These are phyloP conservation scores for Globisporangium yorkense DNA, from an alignment of 352 stramenopile genomes.

Conservation along the genomic window DNA sequence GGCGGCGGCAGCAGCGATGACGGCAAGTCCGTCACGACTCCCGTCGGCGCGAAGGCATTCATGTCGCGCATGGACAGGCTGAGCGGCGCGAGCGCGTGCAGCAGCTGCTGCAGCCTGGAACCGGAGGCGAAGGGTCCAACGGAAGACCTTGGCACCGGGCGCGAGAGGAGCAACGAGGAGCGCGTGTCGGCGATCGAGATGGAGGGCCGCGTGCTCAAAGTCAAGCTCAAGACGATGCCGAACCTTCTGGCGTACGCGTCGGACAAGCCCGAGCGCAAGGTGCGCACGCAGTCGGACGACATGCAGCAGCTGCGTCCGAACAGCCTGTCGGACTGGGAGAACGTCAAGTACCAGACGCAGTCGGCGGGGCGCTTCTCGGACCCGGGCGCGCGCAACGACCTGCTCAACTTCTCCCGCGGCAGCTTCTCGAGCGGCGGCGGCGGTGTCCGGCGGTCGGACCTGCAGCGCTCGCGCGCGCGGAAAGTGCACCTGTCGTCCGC, in stretches of 20 bases:
- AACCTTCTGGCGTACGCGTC: conserved; percentile 51
- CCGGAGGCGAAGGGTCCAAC: conserved; percentile 9
- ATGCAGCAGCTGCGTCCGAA: conserved; percentile 7
- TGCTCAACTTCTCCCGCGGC: conserved; percentile 60
- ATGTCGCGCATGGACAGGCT: conserved; percentile 22
- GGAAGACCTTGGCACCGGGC: conserved; percentile 9
- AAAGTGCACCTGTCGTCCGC: conserved; percentile 76
- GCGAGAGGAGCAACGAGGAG: conserved; percentile 6
- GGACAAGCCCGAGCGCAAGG: conserved; percentile 20
- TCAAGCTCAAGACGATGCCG: conserved; percentile 37
- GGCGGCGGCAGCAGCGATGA: conserved; percentile 4
- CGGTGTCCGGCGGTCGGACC: conserved; percentile 32
- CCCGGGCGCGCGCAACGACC: conserved; percentile 59
- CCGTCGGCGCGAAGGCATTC: conserved; percentile 10
- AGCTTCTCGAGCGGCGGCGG: conserved; percentile 32
- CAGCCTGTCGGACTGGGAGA: conserved; percentile 51
- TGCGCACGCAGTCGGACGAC: conserved; percentile 46
- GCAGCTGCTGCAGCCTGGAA: conserved; percentile 12
- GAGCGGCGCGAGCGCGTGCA: conserved; percentile 26
- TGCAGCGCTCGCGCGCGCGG: conserved; percentile 32
- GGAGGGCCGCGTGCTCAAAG: conserved; percentile 31
- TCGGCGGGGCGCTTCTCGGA: conserved; percentile 56
- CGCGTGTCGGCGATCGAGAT: conserved; percentile 10
- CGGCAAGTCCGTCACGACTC: conserved; percentile 20
- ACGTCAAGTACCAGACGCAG: conserved; percentile 38